Evolutionary conservation across 768 basidiomycete genomes (phyloP), one percentile per base, ranked within the genome.

Genomic region (Trametes cubensis): DNA sequence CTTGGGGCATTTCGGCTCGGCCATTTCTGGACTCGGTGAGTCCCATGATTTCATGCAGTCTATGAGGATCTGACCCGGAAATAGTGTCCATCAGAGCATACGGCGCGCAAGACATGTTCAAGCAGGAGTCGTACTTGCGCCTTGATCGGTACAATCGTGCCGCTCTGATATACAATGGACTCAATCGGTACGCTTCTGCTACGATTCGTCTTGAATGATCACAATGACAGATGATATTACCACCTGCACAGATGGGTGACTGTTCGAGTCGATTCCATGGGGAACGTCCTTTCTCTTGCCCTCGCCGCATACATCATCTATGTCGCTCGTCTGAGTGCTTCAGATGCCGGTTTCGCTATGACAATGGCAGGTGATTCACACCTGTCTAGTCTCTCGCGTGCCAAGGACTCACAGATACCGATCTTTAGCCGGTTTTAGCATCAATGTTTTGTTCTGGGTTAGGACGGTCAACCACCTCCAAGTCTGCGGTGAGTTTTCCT

Each of bases 291-390:
- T 66, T 71, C 83, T 2, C 68, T 82, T 0, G 68, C 69, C 11
- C 76, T 87, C 6, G 85, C 83, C 1, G 77, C 78, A 15, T 83
- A 83, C 68, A 73, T 87, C 18, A 74, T 84, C 5, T 85, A 85
- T 63, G 70, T 70, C 45, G 70, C 67, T 4, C 62, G 70, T 14
- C 78, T 80, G 74, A 77, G 77, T 25, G 70, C 78, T 3, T 77
- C 78, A 1, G 75, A 78, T 18, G 73, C 75, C 13, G 81, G 77
- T 3, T 74, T 78, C 65, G 74, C 76, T 17, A 56, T 77, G 60
- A 77, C 71, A 26, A 77, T 80, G 78, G 80, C 80, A 39, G 75
- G 77, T 78, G 39, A 10, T 70, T 67, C 3, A 39, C 13, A 25
- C 15, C 10, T 6, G 41, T 28, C 14, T 8, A 13, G 3, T 28